Evolutionary conservation across 176 grass and related monocot species (phyloP), one percentile per base, ranked within the genome.

Genomic region (Raddia guianensis): DNA sequence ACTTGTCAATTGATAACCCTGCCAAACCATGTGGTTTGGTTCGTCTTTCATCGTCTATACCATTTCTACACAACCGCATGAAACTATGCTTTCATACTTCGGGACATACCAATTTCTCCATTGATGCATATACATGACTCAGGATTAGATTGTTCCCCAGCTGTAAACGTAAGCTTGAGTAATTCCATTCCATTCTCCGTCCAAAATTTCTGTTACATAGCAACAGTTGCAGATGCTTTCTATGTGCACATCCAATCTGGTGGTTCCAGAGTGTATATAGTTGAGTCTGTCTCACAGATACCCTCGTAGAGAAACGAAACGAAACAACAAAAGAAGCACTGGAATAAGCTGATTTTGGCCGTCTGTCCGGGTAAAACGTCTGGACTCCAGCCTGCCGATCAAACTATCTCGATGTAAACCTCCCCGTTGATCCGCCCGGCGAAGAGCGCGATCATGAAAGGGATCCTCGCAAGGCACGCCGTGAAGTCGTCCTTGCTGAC

Each of bases 401-500:
- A 92, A 63, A 92, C 85, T 62, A 96, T 73, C 77, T 97, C 91
- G 18, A 89, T 78, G 58, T 89, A 83, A 44, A 88, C 75, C 12
- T 95, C 77, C 48, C 59, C 65, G 49, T 84, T 91, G 63, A 95
- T 75, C n/a, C 34, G 82, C 35, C 75, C 87, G 8, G 81, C 71
- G 13, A 99, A 93, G 58, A 99, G 80, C 5, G 87, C 86, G 48
- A 99, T 86, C 61, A 99, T 78, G 70, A 95, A 89, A 3, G 97
- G 93, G 65, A 91, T 74, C 80, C 82, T 95, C 34, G 69, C 37
- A 34, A 99, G 83, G 79, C 86, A 95, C 12, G 49, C 60, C 63
- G 90, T 53, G 56, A 99, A 91, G 73, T 93, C 97, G 14, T 93
- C 91, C 86, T 57, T 85, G 86, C 85, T 86, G 70, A 96, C 85